Evolutionary conservation across 2,329 filamentous ascomycete species (phyloP), one percentile per base, ranked within the genome.

Genomic region (Xylaria sp.): DNA sequence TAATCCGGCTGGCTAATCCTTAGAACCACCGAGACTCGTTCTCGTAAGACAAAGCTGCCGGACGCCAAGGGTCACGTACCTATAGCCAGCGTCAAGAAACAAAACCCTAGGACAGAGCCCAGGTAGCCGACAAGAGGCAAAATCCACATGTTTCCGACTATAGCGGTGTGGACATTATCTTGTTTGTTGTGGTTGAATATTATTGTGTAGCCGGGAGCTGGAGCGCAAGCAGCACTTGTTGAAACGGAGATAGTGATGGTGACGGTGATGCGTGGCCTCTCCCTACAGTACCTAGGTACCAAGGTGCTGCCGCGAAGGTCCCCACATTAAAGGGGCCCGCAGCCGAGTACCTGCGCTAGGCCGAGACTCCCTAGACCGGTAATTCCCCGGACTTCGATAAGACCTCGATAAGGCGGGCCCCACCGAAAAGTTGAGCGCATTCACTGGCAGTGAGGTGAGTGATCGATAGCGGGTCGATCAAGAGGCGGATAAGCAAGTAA

Each of bases 81-180:
- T 78, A 99, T 98, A 66, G 95, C 94, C 70, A 99, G 87, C 23
- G 96, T 98, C 74, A 99, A 85, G 83, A 99, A 98, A 77, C 89
- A 90, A 84, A 99, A 99, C 80, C 95, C 95, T 70, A 97, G 84
- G 72, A 94, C 83, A 74, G 97, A 90, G 78, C 96, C 96, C 41
- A 94, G 81, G 78, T 97, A 98, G 77, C 96, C 96, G 77, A 99
- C 85, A 52, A 98, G 84, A 76, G 95, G 94, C 78, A 99, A 85
- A 84, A 99, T 94, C 94, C 94, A 98, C 96, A 98, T 98, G 73
- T 72, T 88, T 79, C 50, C 51, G 10, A n/a, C 56, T 71, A 73
- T 57, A 41, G 12, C n/a, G 34, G n/a, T n/a, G 50, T 63, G 66
- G 20, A 32, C 65, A 71, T 71, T 63, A 46, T 63, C 41, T 71